Percentiles rank a stretch among this genome's conserved stretches.
These are phyloP conservation scores for Apiospora pterosperma DNA, from an alignment of 2,329 filamentous ascomycete genomes.

Conservation along the genomic window DNA sequence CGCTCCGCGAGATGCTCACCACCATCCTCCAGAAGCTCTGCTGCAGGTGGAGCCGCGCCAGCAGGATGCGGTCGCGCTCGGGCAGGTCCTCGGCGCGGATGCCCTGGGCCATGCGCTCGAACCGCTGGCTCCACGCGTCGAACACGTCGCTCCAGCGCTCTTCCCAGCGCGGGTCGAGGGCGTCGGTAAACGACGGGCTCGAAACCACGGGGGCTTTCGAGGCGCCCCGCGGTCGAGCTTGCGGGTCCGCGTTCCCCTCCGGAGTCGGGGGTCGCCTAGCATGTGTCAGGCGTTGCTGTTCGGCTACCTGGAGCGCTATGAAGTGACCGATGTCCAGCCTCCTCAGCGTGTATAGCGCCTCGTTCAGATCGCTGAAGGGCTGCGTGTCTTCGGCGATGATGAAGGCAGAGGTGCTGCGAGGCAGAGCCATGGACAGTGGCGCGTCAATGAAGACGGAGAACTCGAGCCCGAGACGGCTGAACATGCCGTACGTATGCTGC, in stretches of 20 bases:
- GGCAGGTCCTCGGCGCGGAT: background rate
- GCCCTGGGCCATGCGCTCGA: background rate
- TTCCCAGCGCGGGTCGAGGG: background rate
- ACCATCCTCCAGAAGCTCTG: background rate
- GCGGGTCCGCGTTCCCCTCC: background rate
- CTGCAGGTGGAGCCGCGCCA: background rate
- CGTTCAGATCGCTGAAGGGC: background rate
- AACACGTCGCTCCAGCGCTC: background rate
- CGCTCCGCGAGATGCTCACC: background rate
- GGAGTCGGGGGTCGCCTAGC: background rate
- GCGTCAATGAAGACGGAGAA: slow-evolving; percentile 1
- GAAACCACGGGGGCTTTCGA: background rate
- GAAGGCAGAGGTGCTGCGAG: background rate
- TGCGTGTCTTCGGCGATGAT: background rate
- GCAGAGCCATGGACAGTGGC: background rate
- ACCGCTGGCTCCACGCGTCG: background rate
- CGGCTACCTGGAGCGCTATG: background rate
- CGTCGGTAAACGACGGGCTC: background rate
- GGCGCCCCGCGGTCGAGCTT: background rate
- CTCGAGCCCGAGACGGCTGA: background rate
- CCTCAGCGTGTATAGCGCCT: background rate
- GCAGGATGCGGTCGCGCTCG: background rate
- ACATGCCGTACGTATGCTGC: background rate
- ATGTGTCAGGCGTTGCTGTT: background rate
- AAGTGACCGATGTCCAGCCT: background rate